Evolutionary conservation across 352 stramenopile genomes (phyloP).

Genomic region (Phytophthora vignae): DNA sequence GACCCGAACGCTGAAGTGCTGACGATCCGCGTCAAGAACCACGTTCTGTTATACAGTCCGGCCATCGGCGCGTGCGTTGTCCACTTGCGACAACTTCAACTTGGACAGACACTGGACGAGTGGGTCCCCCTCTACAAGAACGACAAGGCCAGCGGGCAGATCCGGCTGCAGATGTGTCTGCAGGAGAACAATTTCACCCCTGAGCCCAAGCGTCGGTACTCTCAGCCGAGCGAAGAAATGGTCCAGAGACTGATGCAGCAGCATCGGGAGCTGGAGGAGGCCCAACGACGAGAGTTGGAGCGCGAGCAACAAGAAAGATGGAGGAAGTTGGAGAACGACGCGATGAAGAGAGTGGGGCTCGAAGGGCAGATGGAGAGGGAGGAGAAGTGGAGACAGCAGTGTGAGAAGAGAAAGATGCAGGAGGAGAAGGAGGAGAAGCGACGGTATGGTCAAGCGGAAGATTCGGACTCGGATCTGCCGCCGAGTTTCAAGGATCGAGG

Average conservation of each 20-base stretch:
- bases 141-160: slow-evolving; percentile 42
- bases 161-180: slow-evolving; percentile 67
- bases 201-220: slow-evolving; percentile 10
- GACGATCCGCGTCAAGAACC: slow-evolving; percentile 79
- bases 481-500: slow-evolving; percentile 22
- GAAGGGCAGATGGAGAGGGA: slow-evolving; percentile 22
- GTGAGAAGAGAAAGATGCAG: slow-evolving; percentile 5
- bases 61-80: slow-evolving; percentile 68
- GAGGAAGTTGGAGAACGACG: slow-evolving; percentile 27
- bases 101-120: slow-evolving; percentile 57
- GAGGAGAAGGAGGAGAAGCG: not conserved
- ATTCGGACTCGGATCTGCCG: slow-evolving; percentile 18
- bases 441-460: not conserved
- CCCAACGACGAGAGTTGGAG: slow-evolving; percentile 22
- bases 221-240: slow-evolving; percentile 23
- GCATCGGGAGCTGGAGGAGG: slow-evolving; percentile 33
- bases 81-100: slow-evolving; percentile 55
- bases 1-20: slow-evolving; percentile 61
- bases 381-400: slow-evolving; percentile 20
- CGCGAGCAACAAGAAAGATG: slow-evolving; percentile 26
- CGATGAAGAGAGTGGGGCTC: slow-evolving; percentile 18
- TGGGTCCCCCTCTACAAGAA: slow-evolving; percentile 70
- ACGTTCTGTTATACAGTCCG: slow-evolving; percentile 71
- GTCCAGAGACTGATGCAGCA: slow-evolving; percentile 37
- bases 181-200: slow-evolving; percentile 22